Conservation (phyloP, 176 grass and related monocot genomes). For the Chrysopogon serrulatus region DNA sequence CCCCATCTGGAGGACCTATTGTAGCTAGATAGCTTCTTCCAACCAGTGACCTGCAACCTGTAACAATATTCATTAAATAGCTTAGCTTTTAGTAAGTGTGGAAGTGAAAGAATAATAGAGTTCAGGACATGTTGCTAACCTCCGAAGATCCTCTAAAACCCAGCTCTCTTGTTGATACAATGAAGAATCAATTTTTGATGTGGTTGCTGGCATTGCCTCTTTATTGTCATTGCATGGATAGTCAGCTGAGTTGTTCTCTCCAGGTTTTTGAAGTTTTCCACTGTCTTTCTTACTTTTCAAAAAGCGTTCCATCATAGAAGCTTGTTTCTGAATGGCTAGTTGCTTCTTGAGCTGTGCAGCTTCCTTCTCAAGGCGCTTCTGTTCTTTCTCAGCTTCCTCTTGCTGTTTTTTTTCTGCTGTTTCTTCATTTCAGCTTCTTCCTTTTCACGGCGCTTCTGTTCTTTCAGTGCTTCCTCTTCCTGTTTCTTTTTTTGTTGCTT, state of each 20-base stretch:
- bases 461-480: conserved; percentile 79
- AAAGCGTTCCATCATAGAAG: conserved; percentile 83
- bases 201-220: conserved; percentile 39
- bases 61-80: neutral
- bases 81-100: neutral
- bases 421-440: conserved; percentile 82
- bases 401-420: conserved; percentile 77
- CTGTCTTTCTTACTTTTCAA: conserved; percentile 68
- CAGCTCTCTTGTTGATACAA: conserved; percentile 53
- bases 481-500: conserved; percentile 66
- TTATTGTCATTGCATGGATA: conserved; percentile 24
- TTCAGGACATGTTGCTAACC: conserved; percentile 45
- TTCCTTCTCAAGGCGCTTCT: conserved; percentile 79
- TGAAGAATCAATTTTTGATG: conserved; percentile 71
- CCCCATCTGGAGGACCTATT: conserved; percentile 70
- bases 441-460: conserved; percentile 75
- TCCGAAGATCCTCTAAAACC: conserved; percentile 52
- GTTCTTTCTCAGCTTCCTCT: conserved; percentile 81
- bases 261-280: conserved; percentile 39
- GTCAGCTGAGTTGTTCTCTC: conserved; percentile 21
- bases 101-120: neutral
- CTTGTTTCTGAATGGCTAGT: conserved; percentile 73
- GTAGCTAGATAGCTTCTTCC: conserved; percentile 57
- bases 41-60: conserved; percentile 66
- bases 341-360: conserved; percentile 72